Conservation (phyloP, 192 early-diverging fungal genomes). For the Chytriomyces confervae region DNA sequence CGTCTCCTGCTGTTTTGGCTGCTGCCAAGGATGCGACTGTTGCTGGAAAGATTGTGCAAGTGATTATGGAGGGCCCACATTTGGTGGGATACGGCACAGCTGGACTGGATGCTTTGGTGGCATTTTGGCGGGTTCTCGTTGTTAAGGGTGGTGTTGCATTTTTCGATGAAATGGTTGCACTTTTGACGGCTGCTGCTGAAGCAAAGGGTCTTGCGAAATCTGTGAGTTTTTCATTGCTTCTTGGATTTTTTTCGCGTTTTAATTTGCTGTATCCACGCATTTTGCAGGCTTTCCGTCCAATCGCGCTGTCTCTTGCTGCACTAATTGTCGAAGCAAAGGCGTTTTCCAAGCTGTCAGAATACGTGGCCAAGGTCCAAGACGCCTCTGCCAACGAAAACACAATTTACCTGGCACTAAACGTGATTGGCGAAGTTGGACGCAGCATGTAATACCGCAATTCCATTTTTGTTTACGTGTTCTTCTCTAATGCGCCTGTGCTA, state of each 20-base stretch:
- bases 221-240: conserved; percentile 55
- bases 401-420: conserved; percentile 69
- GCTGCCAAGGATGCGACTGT: conserved; percentile 54
- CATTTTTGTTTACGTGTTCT: neutral
- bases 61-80: conserved; percentile 54
- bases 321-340: conserved; percentile 57
- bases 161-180: conserved; percentile 39
- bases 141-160: conserved; percentile 37
- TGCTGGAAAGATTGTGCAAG: conserved; percentile 43
- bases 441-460: conserved; percentile 53
- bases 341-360: conserved; percentile 55
- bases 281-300: conserved; percentile 63
- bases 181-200: conserved; percentile 39
- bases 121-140: conserved; percentile 50
- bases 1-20: conserved; percentile 24
- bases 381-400: conserved; percentile 35
- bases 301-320: conserved; percentile 77
- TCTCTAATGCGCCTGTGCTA: conserved; percentile 14
- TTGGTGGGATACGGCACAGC: conserved; percentile 51
- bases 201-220: conserved; percentile 29
- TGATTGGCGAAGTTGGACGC: conserved; percentile 84
- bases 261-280: neutral
- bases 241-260: conserved; percentile 51
- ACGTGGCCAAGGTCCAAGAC: conserved; percentile 58
- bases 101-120: conserved; percentile 55